Conservation (phyloP, 805 yeast species). For the Saccharomycopsis oosterbeekiorum region DNA sequence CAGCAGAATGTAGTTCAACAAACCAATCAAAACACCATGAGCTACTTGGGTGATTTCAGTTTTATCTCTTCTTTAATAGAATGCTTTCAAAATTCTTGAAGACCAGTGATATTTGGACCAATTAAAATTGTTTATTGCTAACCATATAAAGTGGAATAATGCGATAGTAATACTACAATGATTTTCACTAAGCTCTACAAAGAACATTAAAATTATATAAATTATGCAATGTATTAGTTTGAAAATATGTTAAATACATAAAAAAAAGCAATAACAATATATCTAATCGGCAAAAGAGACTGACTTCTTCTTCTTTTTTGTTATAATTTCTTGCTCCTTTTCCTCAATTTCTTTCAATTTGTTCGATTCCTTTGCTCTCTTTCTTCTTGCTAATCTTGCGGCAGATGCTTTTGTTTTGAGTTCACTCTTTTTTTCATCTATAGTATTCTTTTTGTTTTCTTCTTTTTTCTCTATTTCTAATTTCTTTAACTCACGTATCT, state of each 20-base stretch:
- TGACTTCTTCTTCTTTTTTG: slow-evolving; percentile 28
- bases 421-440: slow-evolving; percentile 72
- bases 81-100: no score
- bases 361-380: slow-evolving; percentile 30
- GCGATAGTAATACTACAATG: no score
- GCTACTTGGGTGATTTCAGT: no score
- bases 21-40: no score
- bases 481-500: slow-evolving; percentile 75
- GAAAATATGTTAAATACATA: not conserved
- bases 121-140: no score
- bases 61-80: no score
- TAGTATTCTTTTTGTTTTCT: slow-evolving; percentile 50
- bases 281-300: slow-evolving; percentile 37
- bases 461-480: slow-evolving; percentile 84
- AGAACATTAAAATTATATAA: no score
- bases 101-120: no score
- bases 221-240: not conserved
- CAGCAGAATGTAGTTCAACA: no score
- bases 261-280: not conserved
- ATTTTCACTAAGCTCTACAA: not conserved
- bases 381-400: slow-evolving; percentile 64
- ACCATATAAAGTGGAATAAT: no score
- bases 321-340: slow-evolving; percentile 14
- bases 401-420: slow-evolving; percentile 60
- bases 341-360: slow-evolving; percentile 11